phyloP scores from a whole-genome alignment of 2,329 filamentous ascomycete species.

The Hymenoscyphus occultus region DNA sequence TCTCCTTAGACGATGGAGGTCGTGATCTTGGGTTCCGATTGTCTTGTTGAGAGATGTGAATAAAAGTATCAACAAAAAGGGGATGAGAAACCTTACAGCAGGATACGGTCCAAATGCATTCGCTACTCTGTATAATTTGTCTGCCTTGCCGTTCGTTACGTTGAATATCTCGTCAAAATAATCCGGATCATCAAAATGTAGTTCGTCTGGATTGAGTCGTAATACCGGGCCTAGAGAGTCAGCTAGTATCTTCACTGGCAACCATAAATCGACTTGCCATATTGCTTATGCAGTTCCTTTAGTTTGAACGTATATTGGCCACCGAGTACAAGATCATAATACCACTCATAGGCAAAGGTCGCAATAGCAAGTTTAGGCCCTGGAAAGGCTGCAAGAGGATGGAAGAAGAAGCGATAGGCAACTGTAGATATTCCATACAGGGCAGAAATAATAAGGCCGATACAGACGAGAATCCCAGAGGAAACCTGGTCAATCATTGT shows the following conservation, averaged over 20 bases:
- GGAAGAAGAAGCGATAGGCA: neutral
- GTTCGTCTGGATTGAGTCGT: slow-evolving; percentile 38
- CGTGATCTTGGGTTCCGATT: neutral
- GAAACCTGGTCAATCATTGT: too few species aligned
- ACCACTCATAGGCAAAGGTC: neutral
- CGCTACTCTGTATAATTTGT: neutral
- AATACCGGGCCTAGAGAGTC: slow-evolving; percentile 34
- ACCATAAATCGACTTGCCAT: slow-evolving; percentile 12
- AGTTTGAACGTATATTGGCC: slow-evolving; percentile 23
- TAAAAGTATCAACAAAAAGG: too few species aligned
- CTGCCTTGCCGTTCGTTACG: neutral
- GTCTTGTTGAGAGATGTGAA: neutral
- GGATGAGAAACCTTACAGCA: slow-evolving; percentile 18
- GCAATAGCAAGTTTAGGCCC: neutral
- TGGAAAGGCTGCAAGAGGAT: neutral
- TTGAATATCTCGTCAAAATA: slow-evolving; percentile 42
- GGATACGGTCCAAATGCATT: neutral
- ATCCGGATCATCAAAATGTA: slow-evolving; percentile 37
- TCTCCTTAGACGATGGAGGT: neutral
- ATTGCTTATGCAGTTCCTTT: slow-evolving; percentile 29
- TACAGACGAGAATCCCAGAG: too few species aligned
- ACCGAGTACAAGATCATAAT: neutral
- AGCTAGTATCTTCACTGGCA: too few species aligned
- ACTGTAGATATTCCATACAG: neutral
- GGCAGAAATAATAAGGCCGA: neutral